phyloP scores from a whole-genome alignment of 75 land plant genomes.

The Cupressus sempervirens region DNA sequence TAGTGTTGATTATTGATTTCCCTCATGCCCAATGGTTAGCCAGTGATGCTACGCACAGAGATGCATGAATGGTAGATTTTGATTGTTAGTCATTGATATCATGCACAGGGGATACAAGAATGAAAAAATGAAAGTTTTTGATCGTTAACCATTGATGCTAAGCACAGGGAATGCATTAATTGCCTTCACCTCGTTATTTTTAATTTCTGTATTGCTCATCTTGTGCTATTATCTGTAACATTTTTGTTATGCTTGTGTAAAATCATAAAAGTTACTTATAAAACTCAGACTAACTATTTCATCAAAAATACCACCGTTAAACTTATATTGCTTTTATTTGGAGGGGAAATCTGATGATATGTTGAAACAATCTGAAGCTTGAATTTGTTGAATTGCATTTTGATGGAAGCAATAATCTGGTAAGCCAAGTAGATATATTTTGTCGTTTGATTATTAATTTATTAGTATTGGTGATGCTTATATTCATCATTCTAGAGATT shows the following conservation, averaged over 20 bases:
- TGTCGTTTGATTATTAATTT: background rate
- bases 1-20: background rate
- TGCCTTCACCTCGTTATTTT: background rate
- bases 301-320: background rate
- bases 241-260: background rate
- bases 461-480: background rate
- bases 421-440: background rate
- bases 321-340: background rate
- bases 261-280: background rate
- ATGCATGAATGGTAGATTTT: background rate
- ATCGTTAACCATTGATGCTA: background rate
- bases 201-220: no score
- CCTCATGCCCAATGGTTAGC: background rate
- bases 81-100: background rate
- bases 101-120: background rate
- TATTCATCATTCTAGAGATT: background rate
- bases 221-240: background rate
- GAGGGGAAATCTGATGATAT: background rate
- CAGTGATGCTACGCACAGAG: background rate
- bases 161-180: background rate
- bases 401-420: background rate
- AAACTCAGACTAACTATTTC: background rate
- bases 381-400: background rate
- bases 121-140: no score
- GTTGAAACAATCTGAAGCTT: background rate